phyloP scores from a whole-genome alignment of 495 filamentous ascomycete species.

The Glarea lozoyensis region DNA sequence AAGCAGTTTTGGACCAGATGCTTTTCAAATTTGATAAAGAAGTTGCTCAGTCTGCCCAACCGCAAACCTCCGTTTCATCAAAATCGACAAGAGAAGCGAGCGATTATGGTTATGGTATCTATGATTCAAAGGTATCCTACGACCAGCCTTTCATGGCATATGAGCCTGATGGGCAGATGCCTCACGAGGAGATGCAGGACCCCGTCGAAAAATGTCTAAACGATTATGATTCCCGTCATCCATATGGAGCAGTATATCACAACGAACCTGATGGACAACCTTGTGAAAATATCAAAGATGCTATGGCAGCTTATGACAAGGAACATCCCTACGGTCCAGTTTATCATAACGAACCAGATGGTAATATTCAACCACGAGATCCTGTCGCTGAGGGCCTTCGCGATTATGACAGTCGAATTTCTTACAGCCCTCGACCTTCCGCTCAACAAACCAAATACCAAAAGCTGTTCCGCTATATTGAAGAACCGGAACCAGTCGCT shows the following conservation, averaged over 20 bases:
- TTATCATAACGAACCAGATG: slow-evolving; percentile 12
- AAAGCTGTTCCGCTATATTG: too few relatives aligned
- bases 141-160: background rate
- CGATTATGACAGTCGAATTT: slow-evolving; percentile 8
- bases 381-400: slow-evolving; percentile 19
- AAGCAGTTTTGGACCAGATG: too few relatives aligned
- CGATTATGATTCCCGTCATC: too few relatives aligned
- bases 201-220: slow-evolving; percentile 14
- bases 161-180: background rate
- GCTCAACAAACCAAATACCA: too few relatives aligned
- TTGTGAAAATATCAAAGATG: background rate
- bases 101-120: slow-evolving; percentile 8
- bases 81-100: too few relatives aligned
- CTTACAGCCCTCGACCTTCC: too few relatives aligned
- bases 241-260: background rate
- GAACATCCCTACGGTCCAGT: slow-evolving; percentile 2
- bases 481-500: too few relatives aligned
- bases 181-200: background rate
- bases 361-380: background rate
- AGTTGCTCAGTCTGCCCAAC: too few relatives aligned
- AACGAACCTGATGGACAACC: slow-evolving; percentile 10
- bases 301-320: background rate
- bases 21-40: too few relatives aligned
- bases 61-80: too few relatives aligned
- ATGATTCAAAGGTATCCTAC: slow-evolving; percentile 1